A percentile compares a stretch with the other conserved stretches of the same genome.
Conservation (phyloP, 495 filamentous ascomycete species). For the Penicillium goetzii region DNA sequence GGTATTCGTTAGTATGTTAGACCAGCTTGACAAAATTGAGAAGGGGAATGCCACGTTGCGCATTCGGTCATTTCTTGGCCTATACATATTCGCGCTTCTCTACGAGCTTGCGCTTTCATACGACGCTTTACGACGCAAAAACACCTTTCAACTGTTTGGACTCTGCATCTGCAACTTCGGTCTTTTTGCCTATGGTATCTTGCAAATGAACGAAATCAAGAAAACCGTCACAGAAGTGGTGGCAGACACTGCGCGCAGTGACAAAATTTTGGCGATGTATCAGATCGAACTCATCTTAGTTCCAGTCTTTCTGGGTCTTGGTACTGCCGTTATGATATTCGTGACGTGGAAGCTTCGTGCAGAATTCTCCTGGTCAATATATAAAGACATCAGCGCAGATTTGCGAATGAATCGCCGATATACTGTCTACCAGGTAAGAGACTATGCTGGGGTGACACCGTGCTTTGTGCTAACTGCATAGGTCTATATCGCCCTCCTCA, state of each 20-base stretch:
- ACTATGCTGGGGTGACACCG: background rate
- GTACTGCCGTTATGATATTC: slow-evolving; percentile 20
- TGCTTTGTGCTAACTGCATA: background rate
- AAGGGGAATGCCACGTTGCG: slow-evolving; percentile 16
- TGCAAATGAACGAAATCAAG: slow-evolving; percentile 28
- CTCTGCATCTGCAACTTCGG: slow-evolving; percentile 29
- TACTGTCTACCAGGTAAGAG: slow-evolving; percentile 5
- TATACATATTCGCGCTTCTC: slow-evolving; percentile 31
- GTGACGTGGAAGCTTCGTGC: slow-evolving; percentile 22
- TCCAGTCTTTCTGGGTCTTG: slow-evolving; percentile 24
- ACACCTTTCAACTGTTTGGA: slow-evolving; percentile 28
- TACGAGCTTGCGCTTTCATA: slow-evolving; percentile 29
- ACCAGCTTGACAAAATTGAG: slow-evolving; percentile 16
- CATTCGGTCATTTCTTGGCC: slow-evolving; percentile 29
- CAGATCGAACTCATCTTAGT: slow-evolving; percentile 26
- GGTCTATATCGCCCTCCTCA: slow-evolving; percentile 29
- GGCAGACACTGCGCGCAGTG: background rate
- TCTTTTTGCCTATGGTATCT: slow-evolving; percentile 26
- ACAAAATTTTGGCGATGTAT: slow-evolving; percentile 11
- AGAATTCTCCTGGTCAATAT: slow-evolving; percentile 20
- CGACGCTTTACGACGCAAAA: slow-evolving; percentile 29
- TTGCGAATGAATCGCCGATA: slow-evolving; percentile 13
- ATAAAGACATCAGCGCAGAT: slow-evolving; percentile 20
- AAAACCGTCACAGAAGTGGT: slow-evolving; percentile 17
- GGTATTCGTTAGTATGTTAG: slow-evolving; percentile 27